Base-by-base conservation (phyloP, 768 basidiomycete genomes). In the Naganishia antarctica region DNA sequence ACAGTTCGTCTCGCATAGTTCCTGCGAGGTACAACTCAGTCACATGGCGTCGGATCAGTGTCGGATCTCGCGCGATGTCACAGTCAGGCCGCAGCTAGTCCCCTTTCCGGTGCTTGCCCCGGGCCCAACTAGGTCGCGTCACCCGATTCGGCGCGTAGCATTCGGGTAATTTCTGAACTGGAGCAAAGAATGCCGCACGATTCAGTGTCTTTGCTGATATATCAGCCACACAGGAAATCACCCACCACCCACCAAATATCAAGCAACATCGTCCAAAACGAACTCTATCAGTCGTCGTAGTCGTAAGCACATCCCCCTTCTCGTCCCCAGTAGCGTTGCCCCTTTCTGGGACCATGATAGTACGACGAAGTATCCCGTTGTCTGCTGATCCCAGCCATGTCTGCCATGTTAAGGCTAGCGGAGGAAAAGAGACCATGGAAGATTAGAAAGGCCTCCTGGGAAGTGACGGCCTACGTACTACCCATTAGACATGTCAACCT, bases 401-500 rank as follows among this genome's bases (percentile, higher is more conserved):
- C 72, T 4, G 72, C 74, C 69, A 75, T 68, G 60, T 75, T 75
- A 40, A 73, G 21, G 45, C 74, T 75, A 45, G 3, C 5, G 9
- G n/a, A 29, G 5, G 16, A 29, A 9, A 11, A 26, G 5, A 6
- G n/a, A 18, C 5, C 6, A 4, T 34, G 53, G 21, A 16, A 5
- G 18, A 13, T 34, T 3, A 2, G 32, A 57, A 13, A 21, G 21
- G 23, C 9, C n/a, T n/a, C n/a, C n/a, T n/a, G n/a, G n/a, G n/a
- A n/a, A n/a, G n/a, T n/a, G 53, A 57, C 31, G 40, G 8, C 9
- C 16, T 11, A 72, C 73, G 65, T 50, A 74, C 73, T 72, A 72
- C 15, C 71, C 70, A 26, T 62, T 43, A 15, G 66, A n/a, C 32
- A 63, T 66, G 44, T 63, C 63, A 26, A 66, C 65, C 1, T 66